Evolutionary conservation across 2,329 filamentous ascomycete species (phyloP), one percentile per base, ranked within the genome.

Genomic region (Hymenoscyphus infarciens): DNA sequence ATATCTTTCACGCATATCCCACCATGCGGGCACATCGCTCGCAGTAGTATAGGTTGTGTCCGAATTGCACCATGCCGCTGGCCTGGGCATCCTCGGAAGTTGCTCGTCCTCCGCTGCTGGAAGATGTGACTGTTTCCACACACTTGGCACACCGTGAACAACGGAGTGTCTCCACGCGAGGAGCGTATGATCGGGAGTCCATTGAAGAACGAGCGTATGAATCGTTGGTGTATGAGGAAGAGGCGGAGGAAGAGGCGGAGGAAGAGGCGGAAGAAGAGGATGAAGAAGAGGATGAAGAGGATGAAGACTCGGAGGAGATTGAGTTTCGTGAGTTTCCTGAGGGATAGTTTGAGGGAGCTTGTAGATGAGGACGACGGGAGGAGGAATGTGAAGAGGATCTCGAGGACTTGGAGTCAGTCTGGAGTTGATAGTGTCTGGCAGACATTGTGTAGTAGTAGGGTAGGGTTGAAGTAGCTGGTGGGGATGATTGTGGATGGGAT

Each of bases 31-130:
- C 86, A 72, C 86, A 88, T 39, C 83, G 80, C 63, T 82, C 79
- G 76, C 86, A 88, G 75, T 88, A 88, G 77, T 87, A 87, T 64
- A 87, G 81, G 74, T 86, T 86, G 74, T 84, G 82, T 1, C 84
- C 84, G 65, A 88, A 85, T 70, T 82, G 81, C 15, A 88, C 81
- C 85, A 88, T 88, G 65, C 85, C 85, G 63, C 78, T 82, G 53
- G 82, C 77, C 67, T 76, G 78, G 57, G 81, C 77, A 74, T 87
- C 83, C 73, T 87, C 84, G 35, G 83, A 85, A 55, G 62, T 71
- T 1, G 72, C 64, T 56, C 64, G 61, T 22, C 60, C 61, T 56
- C 66, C 19, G 19, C 65, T 16, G 53, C 58, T 22, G 57, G 42
- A 59, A 57, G 59, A 66, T 8, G 82, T 81, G 7, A 84, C 86